Percentiles rank a stretch among this genome's conserved stretches.
Conservation (phyloP, 768 basidiomycete genomes). For the Macrolepiota albuminosa region DNA sequence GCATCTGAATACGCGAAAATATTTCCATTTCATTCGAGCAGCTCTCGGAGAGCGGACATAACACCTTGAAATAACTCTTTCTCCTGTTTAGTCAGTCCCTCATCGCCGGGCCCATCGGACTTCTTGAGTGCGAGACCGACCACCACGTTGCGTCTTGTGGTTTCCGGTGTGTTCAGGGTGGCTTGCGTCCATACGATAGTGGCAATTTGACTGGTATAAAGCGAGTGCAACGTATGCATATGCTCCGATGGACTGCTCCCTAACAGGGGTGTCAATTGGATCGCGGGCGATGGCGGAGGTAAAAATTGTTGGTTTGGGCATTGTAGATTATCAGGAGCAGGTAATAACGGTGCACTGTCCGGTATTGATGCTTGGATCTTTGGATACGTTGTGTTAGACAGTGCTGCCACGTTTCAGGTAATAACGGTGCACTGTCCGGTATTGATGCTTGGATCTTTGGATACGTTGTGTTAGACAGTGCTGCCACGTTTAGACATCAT, state of each 20-base stretch:
- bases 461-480: background rate
- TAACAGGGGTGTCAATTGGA: slow-evolving; percentile 73
- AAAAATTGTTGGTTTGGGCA: slow-evolving; percentile 33
- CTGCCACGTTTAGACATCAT: slow-evolving; percentile 1
- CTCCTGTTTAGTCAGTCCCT: slow-evolving; percentile 32
- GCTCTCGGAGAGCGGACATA: slow-evolving; percentile 41
- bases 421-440: slow-evolving; percentile 56
- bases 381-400: slow-evolving; percentile 3
- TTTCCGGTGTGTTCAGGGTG: slow-evolving; percentile 33
- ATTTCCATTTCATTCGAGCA: slow-evolving; percentile 22
- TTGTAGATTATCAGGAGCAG: slow-evolving; percentile 29
- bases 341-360: slow-evolving; percentile 48
- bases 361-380: slow-evolving; percentile 84
- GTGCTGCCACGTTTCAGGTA: slow-evolving; percentile 20
- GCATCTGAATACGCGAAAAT: background rate
- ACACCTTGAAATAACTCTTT: slow-evolving; percentile 41
- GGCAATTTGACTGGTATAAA: slow-evolving; percentile 85
- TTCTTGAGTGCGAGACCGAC: slow-evolving; percentile 69
- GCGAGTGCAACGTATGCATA: slow-evolving; percentile 63
- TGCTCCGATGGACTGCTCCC: slow-evolving; percentile 70
- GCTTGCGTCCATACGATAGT: slow-evolving; percentile 72
- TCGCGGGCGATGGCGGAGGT: slow-evolving; percentile 63
- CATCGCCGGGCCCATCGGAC: slow-evolving; percentile 18
- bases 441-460: slow-evolving; percentile 76
- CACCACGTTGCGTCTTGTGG: slow-evolving; percentile 54